Evolutionary conservation across 176 grass and related monocot species (phyloP).

Genomic region (Rhynchospora breviuscula): DNA sequence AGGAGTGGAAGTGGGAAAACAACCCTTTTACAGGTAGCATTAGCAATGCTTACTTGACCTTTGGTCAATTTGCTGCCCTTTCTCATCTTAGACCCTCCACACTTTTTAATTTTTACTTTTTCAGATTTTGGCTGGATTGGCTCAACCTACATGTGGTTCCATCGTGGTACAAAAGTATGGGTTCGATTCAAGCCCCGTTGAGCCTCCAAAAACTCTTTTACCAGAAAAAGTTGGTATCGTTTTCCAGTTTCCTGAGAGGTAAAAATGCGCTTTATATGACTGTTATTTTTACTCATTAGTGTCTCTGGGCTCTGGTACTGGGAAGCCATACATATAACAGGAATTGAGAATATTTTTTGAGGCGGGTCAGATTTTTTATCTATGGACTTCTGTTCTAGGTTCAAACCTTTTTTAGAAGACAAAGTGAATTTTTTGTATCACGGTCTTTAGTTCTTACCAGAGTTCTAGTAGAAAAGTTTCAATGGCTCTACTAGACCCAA

Average conservation of each 20-base stretch:
- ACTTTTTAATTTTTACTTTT: conserved; percentile 13
- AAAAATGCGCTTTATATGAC: conserved; percentile 21
- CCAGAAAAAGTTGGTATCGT: conserved; percentile 77
- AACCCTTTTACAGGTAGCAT: conserved; percentile 79
- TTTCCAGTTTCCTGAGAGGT: conserved; percentile 98
- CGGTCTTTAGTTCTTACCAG: too few relatives aligned
- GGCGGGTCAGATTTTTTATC: background rate
- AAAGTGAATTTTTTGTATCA: too few relatives aligned
- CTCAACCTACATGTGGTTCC: conserved; percentile 55
- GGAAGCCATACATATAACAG: background rate
- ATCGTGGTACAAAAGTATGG: conserved; percentile 60
- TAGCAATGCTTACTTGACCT: background rate
- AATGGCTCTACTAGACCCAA: background rate
- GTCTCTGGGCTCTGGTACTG: background rate
- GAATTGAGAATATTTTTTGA: background rate
- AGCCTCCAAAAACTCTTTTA: conserved; percentile 40
- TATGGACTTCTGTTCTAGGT: too few relatives aligned
- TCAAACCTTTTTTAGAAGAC: background rate
- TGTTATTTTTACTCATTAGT: background rate
- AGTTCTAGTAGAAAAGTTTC: background rate
- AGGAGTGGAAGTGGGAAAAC: conserved; percentile 80
- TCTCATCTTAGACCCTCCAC: conserved; percentile 10
- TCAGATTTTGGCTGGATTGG: conserved; percentile 75
- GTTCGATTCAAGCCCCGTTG: conserved; percentile 35
- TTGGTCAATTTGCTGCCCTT: background rate